Evolutionary conservation across 75 land plant genomes (phyloP), one percentile per base, ranked within the genome.

Genomic region (Pseudotsuga menziesii): DNA sequence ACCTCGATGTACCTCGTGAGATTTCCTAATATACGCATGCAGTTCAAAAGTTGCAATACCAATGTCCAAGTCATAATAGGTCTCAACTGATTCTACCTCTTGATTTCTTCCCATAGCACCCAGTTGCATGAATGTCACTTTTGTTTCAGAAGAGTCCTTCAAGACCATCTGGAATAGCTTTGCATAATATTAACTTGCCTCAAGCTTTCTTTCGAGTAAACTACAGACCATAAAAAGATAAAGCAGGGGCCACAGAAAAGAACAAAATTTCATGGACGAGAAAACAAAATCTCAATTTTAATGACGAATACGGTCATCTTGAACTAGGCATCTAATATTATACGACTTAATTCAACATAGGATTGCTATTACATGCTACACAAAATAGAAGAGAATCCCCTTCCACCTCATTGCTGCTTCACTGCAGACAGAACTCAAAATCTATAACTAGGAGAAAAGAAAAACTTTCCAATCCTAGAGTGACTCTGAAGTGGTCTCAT

Each of bases 281-380:
- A 69, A 29, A 69, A 69, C 9, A n/a, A n/a, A n/a, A 32, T 36
- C 52, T 22, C 52, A 69, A 69, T 69, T 69, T 69, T 35, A 39
- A 11, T 41, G 22, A 39, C 48, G 48, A 69, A 69, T 22, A 41
- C 17, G 13, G n/a, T 69, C 39, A 41, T n/a, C 25, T 69, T 69
- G 16, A 39, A 41, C 72, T 20, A 69, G 72, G 72, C 5, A 69
- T 69, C 41, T 69, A n/a, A 41, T 69, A 69, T 69, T 39, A 69
- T 69, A 69, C 12, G 48, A 39, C 52, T 1, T 48, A 69, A 69
- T 36, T 69, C 72, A 69, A 41, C 41, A 69, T 64, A 32, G 39
- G 72, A 20, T 36, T 69, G 44, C 72, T 20, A 41, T 69, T 41
- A 69, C 72, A 69, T 69, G 48, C 41, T 41, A 69, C 72, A 69